phyloP scores from a whole-genome alignment of 495 filamentous ascomycete genomes.

The Aspergillus asperescens region DNA sequence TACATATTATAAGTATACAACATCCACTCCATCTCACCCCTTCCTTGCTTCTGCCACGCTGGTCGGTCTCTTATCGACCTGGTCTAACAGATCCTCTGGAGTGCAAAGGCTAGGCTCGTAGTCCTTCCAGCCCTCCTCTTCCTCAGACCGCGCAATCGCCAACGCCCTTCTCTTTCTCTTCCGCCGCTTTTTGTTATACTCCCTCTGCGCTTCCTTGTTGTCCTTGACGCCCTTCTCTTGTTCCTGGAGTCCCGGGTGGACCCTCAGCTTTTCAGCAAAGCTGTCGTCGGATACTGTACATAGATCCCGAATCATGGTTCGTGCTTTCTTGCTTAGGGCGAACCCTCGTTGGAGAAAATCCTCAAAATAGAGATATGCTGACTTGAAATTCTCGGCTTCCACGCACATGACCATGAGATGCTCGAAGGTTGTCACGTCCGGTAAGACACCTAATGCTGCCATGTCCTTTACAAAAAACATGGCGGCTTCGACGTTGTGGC shows the following conservation, averaged over 20 bases:
- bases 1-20: too few species aligned
- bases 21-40: not conserved
- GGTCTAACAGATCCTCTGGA: constrained; percentile 5
- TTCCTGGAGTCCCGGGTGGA: constrained; percentile 25
- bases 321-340: constrained; percentile 19
- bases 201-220: constrained; percentile 14
- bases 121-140: constrained; percentile 24
- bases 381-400: constrained; percentile 34
- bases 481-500: constrained; percentile 47
- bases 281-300: constrained; percentile 26
- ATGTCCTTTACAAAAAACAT: constrained; percentile 74
- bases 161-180: constrained; percentile 20
- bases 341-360: constrained; percentile 31
- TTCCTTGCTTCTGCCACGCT: not conserved
- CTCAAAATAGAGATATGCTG: constrained; percentile 38
- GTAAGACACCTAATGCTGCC: constrained; percentile 54
- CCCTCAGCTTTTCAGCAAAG: constrained; percentile 28
- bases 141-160: constrained; percentile 16
- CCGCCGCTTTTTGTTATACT: constrained; percentile 17
- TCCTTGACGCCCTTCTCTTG: not conserved
- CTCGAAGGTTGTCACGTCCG: constrained; percentile 61
- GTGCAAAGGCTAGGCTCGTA: constrained; percentile 19
- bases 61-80: not conserved
- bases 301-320: constrained; percentile 26
- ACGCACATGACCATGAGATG: constrained; percentile 62